A percentile compares a stretch with the other conserved stretches of the same genome.
phyloP scores from a whole-genome alignment of 176 grass and related monocot species.

The Cenchrus fungigraminus region DNA sequence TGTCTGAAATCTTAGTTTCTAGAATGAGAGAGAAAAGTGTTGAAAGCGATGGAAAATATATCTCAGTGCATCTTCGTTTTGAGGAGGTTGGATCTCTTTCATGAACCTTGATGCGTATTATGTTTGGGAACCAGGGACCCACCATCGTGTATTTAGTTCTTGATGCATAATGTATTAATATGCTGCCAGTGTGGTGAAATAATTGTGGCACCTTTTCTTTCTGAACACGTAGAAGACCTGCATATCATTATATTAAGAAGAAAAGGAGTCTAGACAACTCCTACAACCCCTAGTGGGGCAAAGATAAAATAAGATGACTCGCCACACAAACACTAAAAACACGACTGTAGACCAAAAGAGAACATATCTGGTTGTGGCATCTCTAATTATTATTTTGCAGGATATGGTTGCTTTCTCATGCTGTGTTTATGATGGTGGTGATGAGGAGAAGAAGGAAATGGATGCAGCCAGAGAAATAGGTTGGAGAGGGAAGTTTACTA shows the following conservation, averaged over 20 bases:
- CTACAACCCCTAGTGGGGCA: too few relatives aligned
- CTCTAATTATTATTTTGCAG: slow-evolving; percentile 51
- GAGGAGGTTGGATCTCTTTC: slow-evolving; percentile 75
- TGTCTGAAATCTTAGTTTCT: slow-evolving; percentile 85
- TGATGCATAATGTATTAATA: background rate
- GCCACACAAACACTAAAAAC: too few relatives aligned
- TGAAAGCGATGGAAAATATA: slow-evolving; percentile 79
- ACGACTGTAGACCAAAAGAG: too few relatives aligned
- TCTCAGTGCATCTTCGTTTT: slow-evolving; percentile 97
- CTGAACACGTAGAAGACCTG: too few relatives aligned
- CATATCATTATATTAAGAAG: too few relatives aligned
- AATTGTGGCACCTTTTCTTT: background rate
- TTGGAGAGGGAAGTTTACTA: slow-evolving; percentile 99
- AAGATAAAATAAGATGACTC: too few relatives aligned
- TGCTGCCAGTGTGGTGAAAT: slow-evolving; percentile 16
- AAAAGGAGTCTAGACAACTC: too few relatives aligned
- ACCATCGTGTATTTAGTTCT: background rate
- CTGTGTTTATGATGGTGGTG: slow-evolving; percentile 92
- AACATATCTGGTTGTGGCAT: background rate
- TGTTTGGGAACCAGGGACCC: slow-evolving; percentile 4
- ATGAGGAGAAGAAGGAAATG: slow-evolving; percentile 90
- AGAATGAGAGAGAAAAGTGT: slow-evolving; percentile 82
- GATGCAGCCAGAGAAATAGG: slow-evolving; percentile 87
- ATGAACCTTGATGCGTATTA: slow-evolving; percentile 12
- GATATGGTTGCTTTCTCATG: slow-evolving; percentile 99